Base-by-base conservation (phyloP, 1,139 yeast species). In the Kodamaea arcana region DNA sequence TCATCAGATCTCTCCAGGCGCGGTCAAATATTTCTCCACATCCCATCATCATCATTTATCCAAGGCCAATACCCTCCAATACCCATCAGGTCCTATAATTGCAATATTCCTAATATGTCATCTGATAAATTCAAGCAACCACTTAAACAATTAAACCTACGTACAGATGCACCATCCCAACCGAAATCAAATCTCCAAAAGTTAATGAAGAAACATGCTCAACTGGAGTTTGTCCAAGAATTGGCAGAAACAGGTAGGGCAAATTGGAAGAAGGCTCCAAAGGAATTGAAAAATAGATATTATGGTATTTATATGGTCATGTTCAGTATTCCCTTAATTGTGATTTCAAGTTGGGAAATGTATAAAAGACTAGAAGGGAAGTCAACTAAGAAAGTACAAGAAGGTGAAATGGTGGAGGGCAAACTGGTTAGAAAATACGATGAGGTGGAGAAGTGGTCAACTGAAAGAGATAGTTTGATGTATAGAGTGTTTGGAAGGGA, bases 191-290 rank as follows among this genome's bases (percentile, higher is more conserved):
- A 46, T 18, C 50, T 57, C 24, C 38, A 31, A 29, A 31, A 29
- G 16, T 23, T 38, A 17, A 30, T 38, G 18, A 25, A 35, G 21
- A 30, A 28, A 20, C 41, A 38, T 18, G 35, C 41, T 5, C 33
- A 40, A 23, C 54, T 65, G 2, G 67, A 61, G 30, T 65, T 65
- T 39, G 52, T 63, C 13, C 52, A 57, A 35, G 67, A 61, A 34
- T 47, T 65, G 32, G 58, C 55, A 21, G 62, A 61, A 32, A 67
- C 73, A 0, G 75, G 75, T 5, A 48, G 52, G 36, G 69, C 72
- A 8, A 61, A 69, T 47, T 69, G 75, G 75, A 65, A 65, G 33
- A 64, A 60, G 44, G 75, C 75, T 0, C 74, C 75, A 2, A 45
- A 50, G 34, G 72, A 59, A 28, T 52, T 69, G 16, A 66, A 58